phyloP scores from a whole-genome alignment of 2,329 filamentous ascomycete genomes.

The Paraconiothyrium sp. region DNA sequence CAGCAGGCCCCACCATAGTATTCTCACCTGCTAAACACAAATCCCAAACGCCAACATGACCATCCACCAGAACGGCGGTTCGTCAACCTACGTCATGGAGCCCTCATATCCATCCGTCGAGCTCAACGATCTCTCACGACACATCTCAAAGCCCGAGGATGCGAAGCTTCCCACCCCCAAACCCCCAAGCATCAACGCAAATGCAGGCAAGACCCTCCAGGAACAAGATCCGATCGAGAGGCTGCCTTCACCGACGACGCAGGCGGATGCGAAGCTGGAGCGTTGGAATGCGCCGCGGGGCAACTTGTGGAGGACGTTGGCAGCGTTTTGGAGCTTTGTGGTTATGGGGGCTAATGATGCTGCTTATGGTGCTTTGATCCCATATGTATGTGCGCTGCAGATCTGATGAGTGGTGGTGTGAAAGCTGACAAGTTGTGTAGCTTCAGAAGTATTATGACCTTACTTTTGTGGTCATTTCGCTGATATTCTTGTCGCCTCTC shows the following conservation, averaged over 20 bases:
- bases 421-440: constrained; percentile 44
- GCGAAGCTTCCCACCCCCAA: constrained; percentile 28
- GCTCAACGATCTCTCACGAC: constrained; percentile 41
- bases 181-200: constrained; percentile 26
- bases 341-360: constrained; percentile 76
- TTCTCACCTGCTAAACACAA: not conserved
- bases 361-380: constrained; percentile 66
- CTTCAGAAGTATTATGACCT: constrained; percentile 71
- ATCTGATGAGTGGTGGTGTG: not conserved
- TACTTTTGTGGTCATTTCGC: constrained; percentile 70
- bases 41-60: constrained; percentile 28
- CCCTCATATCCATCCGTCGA: constrained; percentile 29
- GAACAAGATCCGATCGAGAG: constrained; percentile 47
- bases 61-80: constrained; percentile 39
- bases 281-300: constrained; percentile 70
- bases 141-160: constrained; percentile 30
- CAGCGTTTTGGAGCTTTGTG: constrained; percentile 69
- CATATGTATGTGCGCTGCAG: constrained; percentile 51
- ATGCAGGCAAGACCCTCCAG: constrained; percentile 30
- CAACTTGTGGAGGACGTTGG: constrained; percentile 67
- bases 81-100: constrained; percentile 48
- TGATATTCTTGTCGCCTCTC: constrained; percentile 74
- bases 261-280: constrained; percentile 56
- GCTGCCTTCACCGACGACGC: constrained; percentile 58
- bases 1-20: no score